Conservation (phyloP, 2,329 filamentous ascomycete species). For the Penicillium oxalicum region DNA sequence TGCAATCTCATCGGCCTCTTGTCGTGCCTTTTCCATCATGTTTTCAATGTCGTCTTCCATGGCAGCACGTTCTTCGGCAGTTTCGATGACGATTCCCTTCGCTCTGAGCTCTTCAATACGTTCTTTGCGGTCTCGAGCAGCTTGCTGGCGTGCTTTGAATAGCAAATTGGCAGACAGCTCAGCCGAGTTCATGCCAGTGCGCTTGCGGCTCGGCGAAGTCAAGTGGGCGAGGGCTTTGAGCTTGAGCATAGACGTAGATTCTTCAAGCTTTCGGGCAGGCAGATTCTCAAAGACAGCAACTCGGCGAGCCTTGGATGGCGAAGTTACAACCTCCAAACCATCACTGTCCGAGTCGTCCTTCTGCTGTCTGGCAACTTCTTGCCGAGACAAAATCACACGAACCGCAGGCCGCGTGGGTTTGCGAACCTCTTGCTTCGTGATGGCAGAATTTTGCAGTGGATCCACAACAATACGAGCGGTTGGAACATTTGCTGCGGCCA, state of each 20-base stretch:
- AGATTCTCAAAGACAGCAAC: constrained; percentile 63
- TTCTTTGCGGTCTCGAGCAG: constrained; percentile 67
- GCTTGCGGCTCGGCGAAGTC: constrained; percentile 49
- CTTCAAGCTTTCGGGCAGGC: constrained; percentile 57
- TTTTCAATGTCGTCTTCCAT: constrained; percentile 82
- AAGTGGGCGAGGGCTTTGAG: constrained; percentile 71
- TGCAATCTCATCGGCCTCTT: constrained; percentile 73
- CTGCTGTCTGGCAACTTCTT: constrained; percentile 31
- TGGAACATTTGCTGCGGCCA: constrained; percentile 33
- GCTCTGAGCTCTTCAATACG: constrained; percentile 69
- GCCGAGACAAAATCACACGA: constrained; percentile 38
- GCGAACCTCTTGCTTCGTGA: constrained; percentile 20
- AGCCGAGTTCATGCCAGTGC: constrained; percentile 58
- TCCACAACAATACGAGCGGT: constrained; percentile 19
- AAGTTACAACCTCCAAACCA: constrained; percentile 57
- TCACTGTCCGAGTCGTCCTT: constrained; percentile 46
- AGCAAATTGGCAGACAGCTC: constrained; percentile 65
- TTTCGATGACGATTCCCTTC: constrained; percentile 76
- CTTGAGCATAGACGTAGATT: constrained; percentile 55
- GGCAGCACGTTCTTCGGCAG: constrained; percentile 75
- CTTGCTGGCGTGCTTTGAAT: constrained; percentile 71
- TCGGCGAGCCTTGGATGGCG: constrained; percentile 37
- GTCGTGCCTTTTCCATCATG: constrained; percentile 74
- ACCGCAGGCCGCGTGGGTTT: constrained; percentile 28
- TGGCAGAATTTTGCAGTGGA: constrained; percentile 6